Evolutionary conservation across 2,329 filamentous ascomycete species (phyloP).

Genomic region (Fusarium begoniae): DNA sequence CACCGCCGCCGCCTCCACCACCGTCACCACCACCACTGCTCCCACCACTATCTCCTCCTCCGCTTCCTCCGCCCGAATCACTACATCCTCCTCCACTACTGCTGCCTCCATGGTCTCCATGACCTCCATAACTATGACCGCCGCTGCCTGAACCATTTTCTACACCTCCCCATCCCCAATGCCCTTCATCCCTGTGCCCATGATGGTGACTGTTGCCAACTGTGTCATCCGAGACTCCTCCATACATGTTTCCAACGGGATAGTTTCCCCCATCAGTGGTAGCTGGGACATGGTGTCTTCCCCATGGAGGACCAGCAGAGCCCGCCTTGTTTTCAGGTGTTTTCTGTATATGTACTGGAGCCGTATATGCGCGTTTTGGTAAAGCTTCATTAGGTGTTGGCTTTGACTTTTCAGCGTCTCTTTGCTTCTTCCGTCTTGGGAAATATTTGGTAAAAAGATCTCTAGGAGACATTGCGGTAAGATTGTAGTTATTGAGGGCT

Average conservation of each 20-base stretch:
- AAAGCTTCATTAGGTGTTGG: not conserved
- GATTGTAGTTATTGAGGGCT: not conserved
- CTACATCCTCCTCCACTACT: not conserved
- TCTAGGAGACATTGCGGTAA: conserved; percentile 7
- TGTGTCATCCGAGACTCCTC: not conserved
- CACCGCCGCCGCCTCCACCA: not conserved
- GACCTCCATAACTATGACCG: not conserved
- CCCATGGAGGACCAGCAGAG: not conserved
- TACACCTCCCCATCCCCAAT: conserved; percentile 6
- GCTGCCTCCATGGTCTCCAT: not conserved
- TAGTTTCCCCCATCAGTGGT: not conserved
- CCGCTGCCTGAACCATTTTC: not conserved
- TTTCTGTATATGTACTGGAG: not conserved
- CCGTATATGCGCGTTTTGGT: not conserved
- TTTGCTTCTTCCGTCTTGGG: not conserved
- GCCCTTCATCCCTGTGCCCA: not conserved
- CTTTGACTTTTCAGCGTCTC: not conserved
- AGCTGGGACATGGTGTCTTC: not conserved
- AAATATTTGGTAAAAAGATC: conserved; percentile 8
- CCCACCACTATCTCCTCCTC: not conserved
- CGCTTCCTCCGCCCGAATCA: not conserved
- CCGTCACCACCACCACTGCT: not conserved
- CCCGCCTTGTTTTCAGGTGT: not conserved
- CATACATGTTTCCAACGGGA: not conserved
- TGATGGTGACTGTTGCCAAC: not conserved